phyloP scores from a whole-genome alignment of 441 rosid species.

The Eutrema salsugineum region DNA sequence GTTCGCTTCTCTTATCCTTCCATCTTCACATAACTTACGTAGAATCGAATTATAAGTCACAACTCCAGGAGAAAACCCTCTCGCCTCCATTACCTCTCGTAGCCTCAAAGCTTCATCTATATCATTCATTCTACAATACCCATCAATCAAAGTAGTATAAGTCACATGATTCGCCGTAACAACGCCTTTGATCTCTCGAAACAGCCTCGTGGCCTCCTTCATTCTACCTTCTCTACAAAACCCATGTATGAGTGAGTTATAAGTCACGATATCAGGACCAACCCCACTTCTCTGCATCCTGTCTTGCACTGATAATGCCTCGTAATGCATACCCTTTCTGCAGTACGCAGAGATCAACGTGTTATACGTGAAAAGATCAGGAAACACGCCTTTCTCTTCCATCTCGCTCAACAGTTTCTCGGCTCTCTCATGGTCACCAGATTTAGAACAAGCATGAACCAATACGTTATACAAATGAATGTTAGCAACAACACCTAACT shows the following conservation, averaged over 20 bases:
- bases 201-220: conserved; percentile 78
- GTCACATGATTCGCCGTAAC: conserved; percentile 64
- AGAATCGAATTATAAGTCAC: conserved; percentile 79
- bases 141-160: conserved; percentile 84
- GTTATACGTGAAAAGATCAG: conserved; percentile 74
- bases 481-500: conserved; percentile 67
- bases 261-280: conserved; percentile 74
- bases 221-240: conserved; percentile 88
- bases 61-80: conserved; percentile 68
- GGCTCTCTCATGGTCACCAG: conserved; percentile 70
- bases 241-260: conserved; percentile 77
- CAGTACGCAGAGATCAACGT: conserved; percentile 77
- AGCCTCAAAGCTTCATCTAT: conserved; percentile 79
- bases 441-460: conserved; percentile 88
- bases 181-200: conserved; percentile 59
- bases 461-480: conserved; percentile 79
- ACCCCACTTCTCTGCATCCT: conserved; percentile 75
- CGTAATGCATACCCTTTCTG: conserved; percentile 89
- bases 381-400: conserved; percentile 62
- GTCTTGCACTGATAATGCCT: conserved; percentile 83
- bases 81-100: conserved; percentile 62
- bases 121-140: conserved; percentile 74
- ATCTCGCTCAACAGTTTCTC: conserved; percentile 73
- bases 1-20: conserved; percentile 83
- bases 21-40: conserved; percentile 74